phyloP scores from a whole-genome alignment of 768 basidiomycete genomes.

The Boletus pseudopeckii region DNA sequence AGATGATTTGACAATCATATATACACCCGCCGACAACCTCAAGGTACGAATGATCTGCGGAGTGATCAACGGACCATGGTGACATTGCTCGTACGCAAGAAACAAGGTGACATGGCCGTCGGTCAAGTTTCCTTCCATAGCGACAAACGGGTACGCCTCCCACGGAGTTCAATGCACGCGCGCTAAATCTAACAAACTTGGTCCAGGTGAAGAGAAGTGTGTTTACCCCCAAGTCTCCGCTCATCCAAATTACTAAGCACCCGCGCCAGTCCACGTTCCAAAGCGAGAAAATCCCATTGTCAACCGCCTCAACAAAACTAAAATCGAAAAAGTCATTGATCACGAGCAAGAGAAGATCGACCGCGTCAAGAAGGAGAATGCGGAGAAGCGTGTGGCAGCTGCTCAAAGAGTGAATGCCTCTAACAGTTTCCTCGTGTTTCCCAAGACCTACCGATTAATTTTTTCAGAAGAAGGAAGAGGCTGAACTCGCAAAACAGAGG shows the following conservation, averaged over 20 bases:
- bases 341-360: conserved; percentile 88
- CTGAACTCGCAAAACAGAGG: conserved; percentile 66
- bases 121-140: conserved; percentile 95
- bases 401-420: conserved; percentile 55
- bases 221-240: not conserved
- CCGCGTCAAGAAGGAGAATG: conserved; percentile 73
- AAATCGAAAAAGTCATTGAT: conserved; percentile 77
- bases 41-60: conserved; percentile 52
- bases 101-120: conserved; percentile 97
- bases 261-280: conserved; percentile 59
- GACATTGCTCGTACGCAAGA: conserved; percentile 43
- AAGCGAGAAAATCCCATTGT: conserved; percentile 87
- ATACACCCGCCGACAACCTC: conserved; percentile 88
- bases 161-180: not conserved
- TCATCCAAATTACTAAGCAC: not conserved
- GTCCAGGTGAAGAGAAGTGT: conserved; percentile 78
- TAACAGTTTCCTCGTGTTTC: not conserved
- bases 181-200: not conserved
- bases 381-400: conserved; percentile 57
- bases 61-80: not conserved
- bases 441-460: not conserved
- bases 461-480: conserved; percentile 71
- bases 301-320: conserved; percentile 93
- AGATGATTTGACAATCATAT: conserved; percentile 89
- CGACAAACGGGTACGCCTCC: conserved; percentile 67